Evolutionary conservation across 208 protist genomes (phyloP).

Genomic region (Crithidia thermophila): DNA sequence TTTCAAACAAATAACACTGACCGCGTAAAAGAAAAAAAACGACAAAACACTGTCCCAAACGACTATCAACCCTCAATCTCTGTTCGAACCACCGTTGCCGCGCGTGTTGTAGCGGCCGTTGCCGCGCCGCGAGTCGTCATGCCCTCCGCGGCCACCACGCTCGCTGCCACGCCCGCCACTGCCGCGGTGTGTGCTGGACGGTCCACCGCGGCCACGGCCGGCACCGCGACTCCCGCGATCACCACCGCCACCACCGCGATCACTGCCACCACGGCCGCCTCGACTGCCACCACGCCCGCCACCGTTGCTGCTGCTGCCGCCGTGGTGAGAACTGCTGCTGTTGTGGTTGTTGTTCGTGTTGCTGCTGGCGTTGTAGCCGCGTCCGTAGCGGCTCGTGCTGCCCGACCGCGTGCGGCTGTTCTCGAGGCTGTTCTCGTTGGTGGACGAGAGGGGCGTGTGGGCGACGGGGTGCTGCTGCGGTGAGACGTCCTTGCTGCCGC

Average conservation of each 20-base stretch:
- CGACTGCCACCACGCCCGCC: neutral
- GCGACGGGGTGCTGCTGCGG: conserved; percentile 17
- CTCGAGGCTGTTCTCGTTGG: conserved; percentile 21
- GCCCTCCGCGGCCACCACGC: neutral
- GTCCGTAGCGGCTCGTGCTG: conserved; percentile 3
- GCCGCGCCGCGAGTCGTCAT: conserved; percentile 15
- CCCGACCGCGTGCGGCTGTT: conserved; percentile 7
- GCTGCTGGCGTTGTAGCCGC: neutral
- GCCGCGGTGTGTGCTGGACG: neutral
- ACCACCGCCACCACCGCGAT: neutral
- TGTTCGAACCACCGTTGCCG: conserved; percentile 11
- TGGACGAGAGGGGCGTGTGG: conserved; percentile 8
- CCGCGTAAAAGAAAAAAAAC: conserved; percentile 36
- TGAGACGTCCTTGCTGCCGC: conserved; percentile 13
- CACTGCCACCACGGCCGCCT: neutral
- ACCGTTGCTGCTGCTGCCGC: neutral
- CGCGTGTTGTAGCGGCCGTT: conserved; percentile 14
- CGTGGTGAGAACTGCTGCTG: neutral
- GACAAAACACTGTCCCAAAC: conserved; percentile 7
- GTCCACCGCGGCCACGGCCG: conserved; percentile 6
- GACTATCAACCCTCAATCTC: conserved; percentile 2
- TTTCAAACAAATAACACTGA: no score
- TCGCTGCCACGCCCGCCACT: conserved; percentile 1
- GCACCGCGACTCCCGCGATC: neutral
- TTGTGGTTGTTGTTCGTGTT: neutral